These are phyloP conservation scores for Blastobotrys chiropterorum DNA, from an alignment of 805 yeast genomes.

Conservation along the genomic window DNA sequence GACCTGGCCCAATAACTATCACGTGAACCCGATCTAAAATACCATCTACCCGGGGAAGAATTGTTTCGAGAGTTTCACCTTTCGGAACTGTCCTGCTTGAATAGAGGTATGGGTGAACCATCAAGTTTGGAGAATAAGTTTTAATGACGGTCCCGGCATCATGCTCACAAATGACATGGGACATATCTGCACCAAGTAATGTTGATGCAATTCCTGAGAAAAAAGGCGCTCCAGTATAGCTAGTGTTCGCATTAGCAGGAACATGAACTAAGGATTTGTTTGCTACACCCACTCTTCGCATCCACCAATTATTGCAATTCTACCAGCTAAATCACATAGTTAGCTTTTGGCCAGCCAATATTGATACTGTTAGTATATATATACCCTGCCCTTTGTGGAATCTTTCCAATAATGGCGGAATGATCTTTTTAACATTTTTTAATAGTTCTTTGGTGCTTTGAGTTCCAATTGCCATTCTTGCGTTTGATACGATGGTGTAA, in stretches of 20 bases:
- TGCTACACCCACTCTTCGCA: constrained; percentile 57
- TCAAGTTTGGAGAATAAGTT: constrained; percentile 82
- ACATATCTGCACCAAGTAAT: constrained; percentile 77
- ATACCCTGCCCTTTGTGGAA: constrained; percentile 82
- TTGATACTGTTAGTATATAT: constrained; percentile 14
- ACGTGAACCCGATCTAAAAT: constrained; percentile 67
- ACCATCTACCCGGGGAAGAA: constrained; percentile 50
- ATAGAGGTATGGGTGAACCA: constrained; percentile 88
- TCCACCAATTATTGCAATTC: constrained; percentile 85
- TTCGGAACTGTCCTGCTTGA: constrained; percentile 36
- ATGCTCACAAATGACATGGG: constrained; percentile 82
- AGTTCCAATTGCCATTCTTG: too few species aligned
- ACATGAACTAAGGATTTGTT: neutral
- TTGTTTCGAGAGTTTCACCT: constrained; percentile 25
- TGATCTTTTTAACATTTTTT: constrained; percentile 43
- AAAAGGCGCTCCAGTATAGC: constrained; percentile 93
- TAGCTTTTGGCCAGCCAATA: too few species aligned
- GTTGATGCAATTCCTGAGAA: constrained; percentile 85
- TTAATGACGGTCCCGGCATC: constrained; percentile 78
- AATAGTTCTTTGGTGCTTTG: constrained; percentile 28
- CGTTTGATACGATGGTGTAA: too few species aligned
- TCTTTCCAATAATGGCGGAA: constrained; percentile 68
- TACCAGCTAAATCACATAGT: constrained; percentile 45
- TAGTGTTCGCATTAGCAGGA: too few species aligned
- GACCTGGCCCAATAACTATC: constrained; percentile 88